These are phyloP conservation scores for Lithospermum erythrorhizon DNA, from an alignment of 257 asterid species.

Conservation along the genomic window DNA sequence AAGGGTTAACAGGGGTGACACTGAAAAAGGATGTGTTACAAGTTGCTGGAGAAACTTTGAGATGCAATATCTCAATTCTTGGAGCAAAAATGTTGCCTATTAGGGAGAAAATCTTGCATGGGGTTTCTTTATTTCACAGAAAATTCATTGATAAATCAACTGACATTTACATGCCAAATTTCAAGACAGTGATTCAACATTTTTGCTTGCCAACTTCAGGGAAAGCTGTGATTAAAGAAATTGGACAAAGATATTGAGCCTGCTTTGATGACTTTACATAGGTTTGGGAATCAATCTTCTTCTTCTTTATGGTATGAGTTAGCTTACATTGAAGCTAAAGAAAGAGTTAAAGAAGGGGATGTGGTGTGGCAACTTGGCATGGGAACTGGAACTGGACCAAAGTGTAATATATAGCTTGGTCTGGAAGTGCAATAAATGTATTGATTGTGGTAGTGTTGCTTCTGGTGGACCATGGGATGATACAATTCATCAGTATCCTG, in stretches of 20 bases:
- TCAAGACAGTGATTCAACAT: conserved; percentile 56
- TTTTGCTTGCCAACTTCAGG: conserved; percentile 79
- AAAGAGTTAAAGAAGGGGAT: conserved; percentile 51
- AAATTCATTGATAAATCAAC: conserved; percentile 28
- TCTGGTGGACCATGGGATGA: conserved; percentile 60
- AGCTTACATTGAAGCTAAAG: conserved; percentile 61
- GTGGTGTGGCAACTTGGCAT: conserved; percentile 64
- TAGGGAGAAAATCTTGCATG: conserved; percentile 35
- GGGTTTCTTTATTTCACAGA: conserved; percentile 24
- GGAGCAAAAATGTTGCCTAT: conserved; percentile 48
- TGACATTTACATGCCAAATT: conserved; percentile 55
- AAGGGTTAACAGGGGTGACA: conserved; percentile 62
- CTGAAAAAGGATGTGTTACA: conserved; percentile 46
- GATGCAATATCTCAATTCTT: conserved; percentile 39
- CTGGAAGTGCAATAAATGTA: conserved; percentile 53
- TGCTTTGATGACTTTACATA: conserved; percentile 45
- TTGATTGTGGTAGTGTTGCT: conserved; percentile 26
- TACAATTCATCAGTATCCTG: conserved; percentile 29
- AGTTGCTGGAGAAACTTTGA: conserved; percentile 66
- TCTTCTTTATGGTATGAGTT: conserved; percentile 72
- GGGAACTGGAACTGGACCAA: conserved; percentile 82
- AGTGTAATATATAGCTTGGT: conserved; percentile 51
- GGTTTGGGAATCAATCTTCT: conserved; percentile 51
- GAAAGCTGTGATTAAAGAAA: conserved; percentile 52
- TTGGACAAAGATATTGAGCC: conserved; percentile 34